Conservation (phyloP, 1,139 yeast genomes). For the Kodamaea suecica region DNA sequence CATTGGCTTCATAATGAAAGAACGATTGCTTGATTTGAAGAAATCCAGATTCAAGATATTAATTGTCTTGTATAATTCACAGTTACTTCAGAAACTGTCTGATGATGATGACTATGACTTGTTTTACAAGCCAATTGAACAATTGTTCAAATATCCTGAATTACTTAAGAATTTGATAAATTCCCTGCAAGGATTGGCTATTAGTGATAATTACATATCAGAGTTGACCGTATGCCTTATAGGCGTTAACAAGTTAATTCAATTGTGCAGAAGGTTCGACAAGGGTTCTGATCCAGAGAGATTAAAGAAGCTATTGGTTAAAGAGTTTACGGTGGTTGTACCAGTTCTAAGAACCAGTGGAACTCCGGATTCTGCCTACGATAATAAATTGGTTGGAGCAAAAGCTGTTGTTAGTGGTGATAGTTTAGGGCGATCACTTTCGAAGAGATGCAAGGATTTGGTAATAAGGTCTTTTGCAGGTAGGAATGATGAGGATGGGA, state of each 20-base stretch:
- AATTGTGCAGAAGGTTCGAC: slow-evolving; percentile 4
- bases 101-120: neutral
- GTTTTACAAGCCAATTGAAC: slow-evolving; percentile 8
- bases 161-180: slow-evolving; percentile 7
- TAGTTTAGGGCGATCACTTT: too few relatives aligned
- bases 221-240: slow-evolving; percentile 6
- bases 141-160: slow-evolving; percentile 8
- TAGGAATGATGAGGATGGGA: too few relatives aligned
- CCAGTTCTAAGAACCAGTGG: too few relatives aligned
- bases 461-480: too few relatives aligned
- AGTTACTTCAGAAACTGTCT: neutral
- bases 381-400: slow-evolving; percentile 8
- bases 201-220: slow-evolving; percentile 4
- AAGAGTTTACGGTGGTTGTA: slow-evolving; percentile 3
- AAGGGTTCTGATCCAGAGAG: too few relatives aligned
- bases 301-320: slow-evolving; percentile 1
- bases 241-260: slow-evolving; percentile 6
- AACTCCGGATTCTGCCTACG: slow-evolving; percentile 2
- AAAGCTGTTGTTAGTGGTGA: slow-evolving; percentile 1
- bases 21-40: slow-evolving; percentile 1
- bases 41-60: slow-evolving; percentile 3
- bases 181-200: neutral
- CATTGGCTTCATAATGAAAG: slow-evolving; percentile 12
- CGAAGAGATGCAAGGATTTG: too few relatives aligned
- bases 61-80: slow-evolving; percentile 5